phyloP scores from a whole-genome alignment of 2,329 filamentous ascomycete species.

The Hortaea sp. region DNA sequence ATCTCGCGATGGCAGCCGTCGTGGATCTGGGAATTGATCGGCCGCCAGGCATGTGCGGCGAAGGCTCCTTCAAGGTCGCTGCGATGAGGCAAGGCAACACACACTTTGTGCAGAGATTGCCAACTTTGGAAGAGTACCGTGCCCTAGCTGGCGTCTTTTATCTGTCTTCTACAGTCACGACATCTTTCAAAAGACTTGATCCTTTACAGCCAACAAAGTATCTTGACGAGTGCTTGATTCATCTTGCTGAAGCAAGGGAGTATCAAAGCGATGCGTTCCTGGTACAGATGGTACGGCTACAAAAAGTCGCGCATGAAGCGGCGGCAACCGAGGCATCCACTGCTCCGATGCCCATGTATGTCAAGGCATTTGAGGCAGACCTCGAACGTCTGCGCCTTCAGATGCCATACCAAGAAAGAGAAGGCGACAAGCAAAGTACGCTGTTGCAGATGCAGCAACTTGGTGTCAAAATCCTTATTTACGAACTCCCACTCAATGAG shows the following conservation, averaged over 20 bases:
- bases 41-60: conserved; percentile 4
- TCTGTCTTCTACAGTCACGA: conserved; percentile 19
- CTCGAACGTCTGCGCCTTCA: conserved; percentile 12
- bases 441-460: conserved; percentile 18
- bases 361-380: conserved; percentile 19
- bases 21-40: conserved; percentile 21
- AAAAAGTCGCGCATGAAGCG: conserved; percentile 18
- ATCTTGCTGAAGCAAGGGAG: conserved; percentile 14
- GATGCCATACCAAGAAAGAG: conserved; percentile 7
- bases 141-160: conserved; percentile 19
- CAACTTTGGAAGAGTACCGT: conserved; percentile 17
- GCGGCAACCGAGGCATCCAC: conserved; percentile 12
- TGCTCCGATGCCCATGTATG: conserved; percentile 18
- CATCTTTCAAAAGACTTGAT: conserved; percentile 21
- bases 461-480: conserved; percentile 17
- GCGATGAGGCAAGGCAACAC: conserved; percentile 7
- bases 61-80: conserved; percentile 8
- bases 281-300: conserved; percentile 19
- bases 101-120: conserved; percentile 2
- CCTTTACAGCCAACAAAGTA: conserved; percentile 17
- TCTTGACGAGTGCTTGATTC: conserved; percentile 13
- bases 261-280: conserved; percentile 20
- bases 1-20: conserved; percentile 19
- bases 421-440: conserved; percentile 7
- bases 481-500: conserved; percentile 17